Base-by-base conservation (phyloP, 305 asterid species). In the Fraxinus greggii region DNA sequence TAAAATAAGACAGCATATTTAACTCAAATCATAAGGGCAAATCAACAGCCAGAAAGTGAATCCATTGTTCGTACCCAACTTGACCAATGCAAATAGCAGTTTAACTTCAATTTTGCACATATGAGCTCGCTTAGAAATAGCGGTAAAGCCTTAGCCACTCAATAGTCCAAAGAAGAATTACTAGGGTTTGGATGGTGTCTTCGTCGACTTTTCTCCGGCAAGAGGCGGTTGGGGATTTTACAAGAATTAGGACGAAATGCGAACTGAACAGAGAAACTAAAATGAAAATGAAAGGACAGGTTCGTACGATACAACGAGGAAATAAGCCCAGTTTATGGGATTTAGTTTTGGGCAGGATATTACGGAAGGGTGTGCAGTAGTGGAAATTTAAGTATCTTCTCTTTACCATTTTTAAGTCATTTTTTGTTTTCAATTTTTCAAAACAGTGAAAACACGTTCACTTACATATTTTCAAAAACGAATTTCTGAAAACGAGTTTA, bases 141-240 rank as follows among this genome's bases (percentile, higher is more conserved):
- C 12, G 51, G 4, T 40, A 40, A 40, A 40, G 17, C 51, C 15
- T 40, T 48, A 15, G 21, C 59, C 59, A 42, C 54, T 12, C 17
- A 42, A 42, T 10, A 42, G 54, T 42, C n/a, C 54, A 42, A 42
- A 42, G 17, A 42, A 42, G n/a, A 10, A 85, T 85, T 15, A 85
- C 88, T 1, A 81, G 32, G 67, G 88, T 79, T 74, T 26, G 10
- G 81, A 85, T 82, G 19, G 4, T 3, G 21, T 73, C 59, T 40
- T 23, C 77, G 80, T 56, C 67, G 67, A 4, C 67, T 19, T 56
- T 56, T n/a, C 67, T n/a, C 67, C 26, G 3, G 67, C 67, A 21
- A n/a, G 26, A 5, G 3, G 67, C 67, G 3, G 26, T 5, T 56
- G 7, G 21, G 28, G 4, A 17, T 17, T 17, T 54, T 54, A 21